Evolutionary conservation across 1,284 basidiomycete genomes (phyloP), one percentile per base, ranked within the genome.

Genomic region (Cutaneotrichosporon sp.): DNA sequence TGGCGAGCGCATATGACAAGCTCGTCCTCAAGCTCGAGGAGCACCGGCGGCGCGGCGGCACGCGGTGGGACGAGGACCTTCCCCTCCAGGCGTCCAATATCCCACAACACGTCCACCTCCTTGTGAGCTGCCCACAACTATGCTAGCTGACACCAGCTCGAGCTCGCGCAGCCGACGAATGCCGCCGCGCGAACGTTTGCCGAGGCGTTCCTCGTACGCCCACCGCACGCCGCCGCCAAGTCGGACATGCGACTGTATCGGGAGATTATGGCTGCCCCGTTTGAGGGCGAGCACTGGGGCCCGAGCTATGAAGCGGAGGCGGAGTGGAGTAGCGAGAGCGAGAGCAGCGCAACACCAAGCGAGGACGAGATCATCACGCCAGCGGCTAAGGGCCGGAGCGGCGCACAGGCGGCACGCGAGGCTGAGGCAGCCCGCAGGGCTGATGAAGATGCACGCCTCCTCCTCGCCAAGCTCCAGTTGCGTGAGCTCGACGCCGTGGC

Each of bases 181-280:
- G 16, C 58, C 1, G 16, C 51, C 14, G 74, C 75, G 4, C 70
- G 71, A 26, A 63, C 62, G 1, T 69, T 73, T 22, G 75, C 77
- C 0, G 56, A 69, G 21, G 49, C 64, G 4, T 74, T 72, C 53
- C 65, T 76, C 3, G 58, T 61, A 18, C 72, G 71, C 0, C 34
- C 46, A n/a, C 55, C 68, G 0, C n/a, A 10, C 31, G 14, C 22
- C 21, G 60, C 34, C 65, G 69, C 13, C 63, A 70, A 13, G 71
- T 57, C 72, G 5, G 72, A 77, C 42, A 62, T 72, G 53, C 32
- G 72, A 8, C 64, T 77, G 16, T 79, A 70, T 42, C 55, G 61
- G 2, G 69, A 76, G 58, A 79, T 79, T 60, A 79, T 79, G 75
- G 64, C 60, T 14, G 69, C 76, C 50, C 75, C 75, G 2, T 78